phyloP scores from a whole-genome alignment of 352 stramenopile species.

The Pythium monospermum region DNA sequence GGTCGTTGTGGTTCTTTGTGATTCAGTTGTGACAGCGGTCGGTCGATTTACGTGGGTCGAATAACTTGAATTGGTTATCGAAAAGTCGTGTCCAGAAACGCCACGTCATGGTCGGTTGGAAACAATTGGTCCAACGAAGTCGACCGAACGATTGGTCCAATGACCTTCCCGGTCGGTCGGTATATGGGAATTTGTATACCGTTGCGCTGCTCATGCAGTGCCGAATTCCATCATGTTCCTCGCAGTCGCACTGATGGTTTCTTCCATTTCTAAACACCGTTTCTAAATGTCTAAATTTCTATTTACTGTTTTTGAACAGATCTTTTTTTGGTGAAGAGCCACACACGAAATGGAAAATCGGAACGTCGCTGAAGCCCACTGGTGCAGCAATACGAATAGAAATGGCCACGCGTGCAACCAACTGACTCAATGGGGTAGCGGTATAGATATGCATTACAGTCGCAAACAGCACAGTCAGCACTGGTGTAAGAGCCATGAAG shows the following conservation, averaged over 20 bases:
- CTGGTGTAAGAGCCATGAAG: no score
- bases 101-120: slow-evolving; percentile 4
- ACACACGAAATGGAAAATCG: no score
- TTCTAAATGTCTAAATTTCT: background rate
- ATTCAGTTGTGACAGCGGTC: background rate
- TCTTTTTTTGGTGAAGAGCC: no score
- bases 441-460: no score
- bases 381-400: no score
- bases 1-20: background rate
- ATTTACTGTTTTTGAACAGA: no score
- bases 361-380: no score
- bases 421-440: no score
- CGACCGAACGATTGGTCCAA: slow-evolving; percentile 5
- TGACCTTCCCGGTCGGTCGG: slow-evolving; percentile 8
- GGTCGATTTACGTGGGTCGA: background rate
- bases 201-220: background rate
- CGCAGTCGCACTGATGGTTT: no score
- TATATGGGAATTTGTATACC: slow-evolving; percentile 7
- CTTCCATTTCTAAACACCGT: no score
- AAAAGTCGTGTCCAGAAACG: background rate
- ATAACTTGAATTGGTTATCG: background rate
- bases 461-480: no score
- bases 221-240: slow-evolving; percentile 15
- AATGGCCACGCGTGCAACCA: no score
- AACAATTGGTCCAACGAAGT: slow-evolving; percentile 7